Conservation (phyloP, 768 basidiomycete genomes). For the Boletus tylopilopsis region DNA sequence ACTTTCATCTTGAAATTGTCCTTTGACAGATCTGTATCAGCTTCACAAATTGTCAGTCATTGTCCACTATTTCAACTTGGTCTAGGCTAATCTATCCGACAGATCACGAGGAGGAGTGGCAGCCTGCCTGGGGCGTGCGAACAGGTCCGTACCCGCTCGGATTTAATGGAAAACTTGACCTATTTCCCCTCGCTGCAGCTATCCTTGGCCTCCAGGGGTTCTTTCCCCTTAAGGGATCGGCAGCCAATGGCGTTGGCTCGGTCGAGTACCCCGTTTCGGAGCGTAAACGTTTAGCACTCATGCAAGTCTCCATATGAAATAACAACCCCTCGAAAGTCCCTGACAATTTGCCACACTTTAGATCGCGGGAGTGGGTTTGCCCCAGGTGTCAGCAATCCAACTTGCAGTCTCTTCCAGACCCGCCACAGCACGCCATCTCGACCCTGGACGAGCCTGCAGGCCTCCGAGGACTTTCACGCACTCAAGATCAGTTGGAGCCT, state of each 20-base stretch:
- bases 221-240: slow-evolving; percentile 84
- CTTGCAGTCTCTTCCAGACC: slow-evolving; percentile 69
- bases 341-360: slow-evolving; percentile 29
- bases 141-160: slow-evolving; percentile 55
- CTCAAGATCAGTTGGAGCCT: slow-evolving; percentile 10
- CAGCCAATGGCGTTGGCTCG: slow-evolving; percentile 84
- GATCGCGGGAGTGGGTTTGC: slow-evolving; percentile 80
- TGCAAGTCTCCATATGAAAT: slow-evolving; percentile 53
- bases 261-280: slow-evolving; percentile 74
- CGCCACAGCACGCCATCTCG: slow-evolving; percentile 24
- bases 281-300: slow-evolving; percentile 69
- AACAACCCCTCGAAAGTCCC: slow-evolving; percentile 1
- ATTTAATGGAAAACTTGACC: slow-evolving; percentile 11
- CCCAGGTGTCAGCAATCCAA: slow-evolving; percentile 69
- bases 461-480: slow-evolving; percentile 23
- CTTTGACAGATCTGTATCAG: slow-evolving; percentile 79
- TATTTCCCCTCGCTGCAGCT: slow-evolving; percentile 44
- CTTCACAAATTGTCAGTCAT: slow-evolving; percentile 79
- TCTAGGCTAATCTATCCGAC: slow-evolving; percentile 27
- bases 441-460: slow-evolving; percentile 13
- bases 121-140: slow-evolving; percentile 96
- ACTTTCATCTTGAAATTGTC: slow-evolving; percentile 6
- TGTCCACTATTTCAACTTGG: slow-evolving; percentile 14
- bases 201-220: slow-evolving; percentile 88
- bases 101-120: slow-evolving; percentile 98